Evolutionary conservation across 2,329 filamentous ascomycete species (phyloP).

Genomic region (Cyclaneusma minus): DNA sequence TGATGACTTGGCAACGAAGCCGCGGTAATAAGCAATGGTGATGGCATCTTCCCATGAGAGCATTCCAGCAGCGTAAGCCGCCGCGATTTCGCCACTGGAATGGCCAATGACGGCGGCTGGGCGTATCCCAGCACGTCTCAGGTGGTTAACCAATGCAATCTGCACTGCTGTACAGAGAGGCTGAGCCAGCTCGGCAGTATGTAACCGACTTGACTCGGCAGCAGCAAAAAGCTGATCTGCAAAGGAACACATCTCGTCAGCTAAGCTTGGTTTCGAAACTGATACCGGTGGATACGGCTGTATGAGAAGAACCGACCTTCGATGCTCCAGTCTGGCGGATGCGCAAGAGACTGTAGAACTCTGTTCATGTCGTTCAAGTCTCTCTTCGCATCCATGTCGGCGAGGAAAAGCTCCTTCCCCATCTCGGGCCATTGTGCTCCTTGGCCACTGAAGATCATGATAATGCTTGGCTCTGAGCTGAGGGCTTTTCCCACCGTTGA

Average conservation of each 20-base stretch:
- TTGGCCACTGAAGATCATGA: slow-evolving; percentile 12
- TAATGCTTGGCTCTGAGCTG: too few species aligned
- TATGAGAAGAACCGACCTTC: too few species aligned
- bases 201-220: slow-evolving; percentile 7
- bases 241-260: too few species aligned
- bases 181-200: slow-evolving; percentile 23
- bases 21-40: slow-evolving; percentile 21
- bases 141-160: slow-evolving; percentile 20
- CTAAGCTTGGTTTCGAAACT: too few species aligned
- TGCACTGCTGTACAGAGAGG: slow-evolving; percentile 30
- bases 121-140: slow-evolving; percentile 7
- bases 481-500: too few species aligned
- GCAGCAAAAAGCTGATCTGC: too few species aligned
- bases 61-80: slow-evolving; percentile 9
- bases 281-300: too few species aligned
- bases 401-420: slow-evolving; percentile 9
- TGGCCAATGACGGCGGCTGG: slow-evolving; percentile 8
- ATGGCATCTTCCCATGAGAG: slow-evolving; percentile 16
- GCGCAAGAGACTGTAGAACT: too few species aligned
- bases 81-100: slow-evolving; percentile 10
- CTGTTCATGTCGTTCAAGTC: too few species aligned
- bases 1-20: too few species aligned
- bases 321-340: too few species aligned
- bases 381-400: too few species aligned
- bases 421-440: slow-evolving; percentile 11